A percentile compares a stretch with the other conserved stretches of the same genome.
Conservation (phyloP, 257 asterid species). For the Ilex asprella region DNA sequence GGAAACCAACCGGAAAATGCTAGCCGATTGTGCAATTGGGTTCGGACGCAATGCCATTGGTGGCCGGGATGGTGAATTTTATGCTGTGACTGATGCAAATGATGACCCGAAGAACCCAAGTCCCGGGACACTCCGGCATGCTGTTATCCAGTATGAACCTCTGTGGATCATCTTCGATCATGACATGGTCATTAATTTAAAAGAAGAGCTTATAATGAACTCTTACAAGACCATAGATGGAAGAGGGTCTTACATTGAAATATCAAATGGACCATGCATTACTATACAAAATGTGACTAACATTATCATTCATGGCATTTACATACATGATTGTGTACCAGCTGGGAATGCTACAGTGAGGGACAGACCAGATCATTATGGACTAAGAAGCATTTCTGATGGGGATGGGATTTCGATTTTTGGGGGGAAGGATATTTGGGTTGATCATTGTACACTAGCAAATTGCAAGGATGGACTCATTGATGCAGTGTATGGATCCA, state of each 20-base stretch:
- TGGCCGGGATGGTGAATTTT: constrained; percentile 62
- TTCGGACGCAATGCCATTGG: constrained; percentile 59
- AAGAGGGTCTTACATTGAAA: constrained; percentile 41
- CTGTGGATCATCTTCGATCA: constrained; percentile 61
- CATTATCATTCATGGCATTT: constrained; percentile 53
- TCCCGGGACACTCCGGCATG: constrained; percentile 63
- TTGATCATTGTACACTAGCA: constrained; percentile 64
- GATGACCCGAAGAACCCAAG: constrained; percentile 48
- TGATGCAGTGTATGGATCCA: constrained; percentile 51
- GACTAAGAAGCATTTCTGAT: constrained; percentile 47
- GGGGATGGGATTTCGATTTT: constrained; percentile 70
- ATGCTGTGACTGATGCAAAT: constrained; percentile 33
- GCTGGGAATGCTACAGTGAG: constrained; percentile 54
- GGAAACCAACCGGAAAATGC: constrained; percentile 53
- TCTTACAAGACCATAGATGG: constrained; percentile 71
- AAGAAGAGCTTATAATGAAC: constrained; percentile 55
- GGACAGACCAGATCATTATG: constrained; percentile 41
- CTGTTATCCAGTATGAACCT: constrained; percentile 54
- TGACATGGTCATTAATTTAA: constrained; percentile 42
- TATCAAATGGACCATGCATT: constrained; percentile 59
- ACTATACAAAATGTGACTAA: constrained; percentile 50
- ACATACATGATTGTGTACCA: constrained; percentile 48
- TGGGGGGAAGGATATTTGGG: constrained; percentile 50
- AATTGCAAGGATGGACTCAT: constrained; percentile 57
- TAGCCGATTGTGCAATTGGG: constrained; percentile 59